These are phyloP conservation scores for Fusarium continuum DNA, from an alignment of 2,329 filamentous ascomycete species.

Conservation along the genomic window DNA sequence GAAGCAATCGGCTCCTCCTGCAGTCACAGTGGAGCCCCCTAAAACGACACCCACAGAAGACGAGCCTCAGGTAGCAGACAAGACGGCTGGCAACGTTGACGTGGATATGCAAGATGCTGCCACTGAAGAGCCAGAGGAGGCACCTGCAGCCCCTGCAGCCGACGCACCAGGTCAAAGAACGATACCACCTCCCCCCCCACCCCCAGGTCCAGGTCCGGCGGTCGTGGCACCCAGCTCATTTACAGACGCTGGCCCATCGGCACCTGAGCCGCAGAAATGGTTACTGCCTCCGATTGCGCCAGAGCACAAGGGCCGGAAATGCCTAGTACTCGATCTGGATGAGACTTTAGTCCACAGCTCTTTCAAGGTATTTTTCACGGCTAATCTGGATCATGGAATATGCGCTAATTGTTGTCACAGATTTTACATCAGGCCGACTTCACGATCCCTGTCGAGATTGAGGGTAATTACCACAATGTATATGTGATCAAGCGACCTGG, in stretches of 20 bases:
- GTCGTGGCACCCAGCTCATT: conserved; percentile 52
- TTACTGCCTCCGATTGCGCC: conserved; percentile 84
- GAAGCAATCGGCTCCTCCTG: conserved; percentile 54
- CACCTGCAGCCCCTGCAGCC: conserved; percentile 48
- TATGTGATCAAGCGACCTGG: conserved; percentile 99
- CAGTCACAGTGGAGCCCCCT: conserved; percentile 57
- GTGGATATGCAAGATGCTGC: conserved; percentile 73
- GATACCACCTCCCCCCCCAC: conserved; percentile 59
- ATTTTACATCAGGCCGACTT: conserved; percentile 98
- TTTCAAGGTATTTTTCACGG: conserved; percentile 77
- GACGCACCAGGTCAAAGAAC: conserved; percentile 47
- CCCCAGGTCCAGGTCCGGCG: conserved; percentile 56
- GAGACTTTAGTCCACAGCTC: conserved; percentile 98
- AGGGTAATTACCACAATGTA: conserved; percentile 98
- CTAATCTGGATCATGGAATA: not conserved
- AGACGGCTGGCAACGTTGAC: conserved; percentile 65
- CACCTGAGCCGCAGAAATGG: conserved; percentile 64
- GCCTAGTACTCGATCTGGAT: conserved; percentile 92
- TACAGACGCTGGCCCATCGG: conserved; percentile 54
- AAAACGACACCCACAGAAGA: conserved; percentile 39
- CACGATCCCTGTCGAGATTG: conserved; percentile 98
- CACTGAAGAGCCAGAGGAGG: conserved; percentile 60
- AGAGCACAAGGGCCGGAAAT: conserved; percentile 87
- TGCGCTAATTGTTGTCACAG: conserved; percentile 57
- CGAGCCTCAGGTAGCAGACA: conserved; percentile 44